Evolutionary conservation across 1,284 basidiomycete species (phyloP), one percentile per base, ranked within the genome.

Genomic region (Caloboletus firmus): DNA sequence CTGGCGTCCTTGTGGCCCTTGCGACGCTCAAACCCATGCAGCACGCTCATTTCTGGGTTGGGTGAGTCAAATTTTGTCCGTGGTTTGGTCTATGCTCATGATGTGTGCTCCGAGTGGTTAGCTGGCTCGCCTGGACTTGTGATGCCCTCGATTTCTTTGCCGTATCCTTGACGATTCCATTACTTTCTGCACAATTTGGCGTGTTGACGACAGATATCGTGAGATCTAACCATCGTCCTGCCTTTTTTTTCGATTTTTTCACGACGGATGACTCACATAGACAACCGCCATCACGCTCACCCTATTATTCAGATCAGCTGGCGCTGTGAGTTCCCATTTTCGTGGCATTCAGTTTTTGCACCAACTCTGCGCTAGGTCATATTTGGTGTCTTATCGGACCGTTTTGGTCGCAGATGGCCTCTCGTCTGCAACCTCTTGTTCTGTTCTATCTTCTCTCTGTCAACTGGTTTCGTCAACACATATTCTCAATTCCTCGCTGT

Each of bases 381-480:
- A 60, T 96, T 97, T 60, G 89, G 89, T 35, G 68, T 92, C 50
- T 64, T 89, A 30, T 89, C 89, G 17, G 93, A 95, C 70, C 82
- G 95, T 10, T 96, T 82, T 69, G 95, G 95, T 3, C 83, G 95
- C 42, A 95, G 95, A 76, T 98, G 93, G 91, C 93, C 95, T 1
- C 76, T 98, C 4, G 84, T 94, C 39, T 62, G 68, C 64, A 97
- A 97, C 70, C 74, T 93, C 46, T 48, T 90, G 17, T 64, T 94
- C 44, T 82, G 92, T 58, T 77, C 80, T n/a, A 72, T 82, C 11
- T 83, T 97, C 55, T 87, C 94, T 61, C 83, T 98, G 17, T 91
- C 85, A 0, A 85, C 81, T 7, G 83, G 87, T 40, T 91, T 90
- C 67, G 83, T 84, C n/a, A 74, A 83, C 15, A 88, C 82, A 0